Conservation (phyloP, 208 protist species). For the Vickermania ingenoplastis region DNA sequence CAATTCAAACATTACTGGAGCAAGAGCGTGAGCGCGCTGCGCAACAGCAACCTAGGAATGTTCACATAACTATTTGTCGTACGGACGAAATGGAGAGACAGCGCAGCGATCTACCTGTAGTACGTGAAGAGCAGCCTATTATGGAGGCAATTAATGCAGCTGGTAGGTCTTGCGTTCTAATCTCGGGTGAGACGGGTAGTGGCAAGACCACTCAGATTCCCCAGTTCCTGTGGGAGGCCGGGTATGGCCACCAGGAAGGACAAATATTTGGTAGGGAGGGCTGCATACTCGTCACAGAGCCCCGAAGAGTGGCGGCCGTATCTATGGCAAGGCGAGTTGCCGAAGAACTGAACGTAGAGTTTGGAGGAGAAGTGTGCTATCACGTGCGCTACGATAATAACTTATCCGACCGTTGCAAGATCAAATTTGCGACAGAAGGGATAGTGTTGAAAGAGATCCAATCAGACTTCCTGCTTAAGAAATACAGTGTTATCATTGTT, state of each 20-base stretch:
- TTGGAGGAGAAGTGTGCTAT: slow-evolving; percentile 93
- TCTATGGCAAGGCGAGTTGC: slow-evolving; percentile 98
- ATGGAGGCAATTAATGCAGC: slow-evolving; percentile 80
- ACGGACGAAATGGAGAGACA: slow-evolving; percentile 41
- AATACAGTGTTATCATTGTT: slow-evolving; percentile 98
- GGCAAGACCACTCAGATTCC: slow-evolving; percentile 97
- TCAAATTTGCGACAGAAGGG: slow-evolving; percentile 99
- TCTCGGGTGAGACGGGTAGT: slow-evolving; percentile 97
- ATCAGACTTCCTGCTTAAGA: slow-evolving; percentile 89
- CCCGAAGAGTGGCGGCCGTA: slow-evolving; percentile 98
- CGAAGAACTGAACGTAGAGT: slow-evolving; percentile 89
- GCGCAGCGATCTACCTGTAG: slow-evolving; percentile 67
- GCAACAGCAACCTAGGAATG: slow-evolving; percentile 34
- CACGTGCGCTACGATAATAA: slow-evolving; percentile 98
- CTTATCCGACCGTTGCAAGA: slow-evolving; percentile 75
- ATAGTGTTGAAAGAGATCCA: slow-evolving; percentile 98
- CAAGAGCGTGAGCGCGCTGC: slow-evolving; percentile 24
- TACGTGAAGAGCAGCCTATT: slow-evolving; percentile 85
- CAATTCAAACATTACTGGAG: slow-evolving; percentile 37
- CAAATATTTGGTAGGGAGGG: slow-evolving; percentile 65
- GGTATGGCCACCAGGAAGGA: slow-evolving; percentile 73
- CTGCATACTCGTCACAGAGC: slow-evolving; percentile 95
- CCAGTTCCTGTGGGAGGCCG: slow-evolving; percentile 89
- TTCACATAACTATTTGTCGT: slow-evolving; percentile 55
- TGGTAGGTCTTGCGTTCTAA: slow-evolving; percentile 73